Evolutionary conservation across 1,139 yeast genomes (phyloP).

Genomic region (Sugiyamaella pinicola): DNA sequence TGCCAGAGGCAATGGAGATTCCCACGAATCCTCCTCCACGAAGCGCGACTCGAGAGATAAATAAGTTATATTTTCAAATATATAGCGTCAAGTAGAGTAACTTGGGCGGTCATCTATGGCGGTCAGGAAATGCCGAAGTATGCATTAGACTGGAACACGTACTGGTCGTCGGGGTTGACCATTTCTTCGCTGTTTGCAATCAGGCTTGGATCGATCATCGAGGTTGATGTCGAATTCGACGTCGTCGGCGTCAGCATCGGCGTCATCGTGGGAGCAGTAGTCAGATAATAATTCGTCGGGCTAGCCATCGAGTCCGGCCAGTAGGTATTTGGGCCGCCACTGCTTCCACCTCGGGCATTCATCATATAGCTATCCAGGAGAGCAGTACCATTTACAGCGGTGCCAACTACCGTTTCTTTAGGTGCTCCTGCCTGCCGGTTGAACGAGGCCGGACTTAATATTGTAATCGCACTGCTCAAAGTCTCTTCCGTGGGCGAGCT

Average conservation of each 20-base stretch:
- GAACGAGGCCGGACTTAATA: slow-evolving; percentile 5
- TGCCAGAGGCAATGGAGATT: background rate
- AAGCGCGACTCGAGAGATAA: no score
- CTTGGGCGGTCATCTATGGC: no score
- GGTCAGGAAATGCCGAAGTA: background rate
- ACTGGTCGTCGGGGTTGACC: background rate
- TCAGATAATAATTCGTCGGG: background rate
- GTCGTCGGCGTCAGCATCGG: no score
- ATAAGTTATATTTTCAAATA: background rate
- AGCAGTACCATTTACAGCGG: no score
- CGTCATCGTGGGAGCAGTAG: background rate
- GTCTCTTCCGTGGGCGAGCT: slow-evolving; percentile 6
- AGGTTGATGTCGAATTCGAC: background rate
- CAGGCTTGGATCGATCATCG: slow-evolving; percentile 5
- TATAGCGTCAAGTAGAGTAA: no score
- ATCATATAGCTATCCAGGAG: background rate
- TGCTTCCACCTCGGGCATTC: background rate
- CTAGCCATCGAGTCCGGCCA: background rate
- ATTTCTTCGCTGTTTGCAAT: background rate
- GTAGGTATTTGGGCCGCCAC: background rate
- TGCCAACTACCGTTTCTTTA: background rate
- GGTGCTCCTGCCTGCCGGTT: background rate
- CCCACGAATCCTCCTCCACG: no score
- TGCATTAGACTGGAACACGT: background rate
- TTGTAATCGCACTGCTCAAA: background rate